phyloP scores from a whole-genome alignment of 2,329 filamentous ascomycete species.

The Chrysoporthe deuterocubensis region DNA sequence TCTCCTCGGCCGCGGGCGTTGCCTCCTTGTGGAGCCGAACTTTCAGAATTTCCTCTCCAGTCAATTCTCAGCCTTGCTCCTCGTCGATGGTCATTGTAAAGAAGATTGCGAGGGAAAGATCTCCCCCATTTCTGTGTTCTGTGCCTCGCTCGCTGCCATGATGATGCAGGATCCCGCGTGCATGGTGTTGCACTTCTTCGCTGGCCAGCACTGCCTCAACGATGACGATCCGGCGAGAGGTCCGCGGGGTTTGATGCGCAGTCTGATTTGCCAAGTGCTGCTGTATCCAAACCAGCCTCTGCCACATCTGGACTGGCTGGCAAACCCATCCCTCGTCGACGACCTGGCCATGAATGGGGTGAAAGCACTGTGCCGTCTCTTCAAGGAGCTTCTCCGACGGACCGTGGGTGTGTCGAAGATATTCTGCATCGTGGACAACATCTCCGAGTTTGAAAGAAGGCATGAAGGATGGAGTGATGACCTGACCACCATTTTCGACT shows the following conservation, averaged over 20 bases:
- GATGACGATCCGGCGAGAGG: slow-evolving; percentile 8
- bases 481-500: not conserved
- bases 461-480: not conserved
- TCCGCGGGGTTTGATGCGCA: slow-evolving; percentile 1
- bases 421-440: slow-evolving; percentile 13
- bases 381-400: not conserved
- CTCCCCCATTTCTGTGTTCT: slow-evolving; percentile 9
- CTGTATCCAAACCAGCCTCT: not conserved
- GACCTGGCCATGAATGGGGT: not conserved
- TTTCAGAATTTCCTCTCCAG: not conserved
- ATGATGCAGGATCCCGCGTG: not conserved
- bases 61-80: not conserved
- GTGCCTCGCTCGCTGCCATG: slow-evolving; percentile 4
- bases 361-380: slow-evolving; percentile 4
- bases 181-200: slow-evolving; percentile 5
- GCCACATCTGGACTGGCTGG: not conserved
- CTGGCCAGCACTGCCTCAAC: slow-evolving; percentile 6
- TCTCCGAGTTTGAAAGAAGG: slow-evolving; percentile 10
- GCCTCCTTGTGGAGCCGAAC: not conserved
- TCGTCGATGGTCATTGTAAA: slow-evolving; percentile 9
- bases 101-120: not conserved
- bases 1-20: slow-evolving; percentile 6
- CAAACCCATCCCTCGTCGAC: not conserved
- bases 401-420: not conserved
- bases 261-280: slow-evolving; percentile 6